Base-by-base conservation (phyloP, 108 stramenopile genomes). In the Pelagomonas calceolata region DNA sequence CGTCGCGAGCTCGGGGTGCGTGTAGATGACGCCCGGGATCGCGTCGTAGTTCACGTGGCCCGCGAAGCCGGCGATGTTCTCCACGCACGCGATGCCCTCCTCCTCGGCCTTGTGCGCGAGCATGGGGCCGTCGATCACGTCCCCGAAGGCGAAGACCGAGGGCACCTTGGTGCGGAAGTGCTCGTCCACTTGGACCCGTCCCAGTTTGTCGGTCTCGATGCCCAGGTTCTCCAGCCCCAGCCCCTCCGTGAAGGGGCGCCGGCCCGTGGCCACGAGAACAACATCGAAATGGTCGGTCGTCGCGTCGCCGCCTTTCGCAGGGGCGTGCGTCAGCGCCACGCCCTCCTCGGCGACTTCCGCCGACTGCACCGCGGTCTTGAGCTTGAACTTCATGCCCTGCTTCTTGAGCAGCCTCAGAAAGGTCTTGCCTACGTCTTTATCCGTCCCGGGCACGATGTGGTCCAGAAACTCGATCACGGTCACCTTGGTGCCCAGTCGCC, bases 51-150 rank as follows among this genome's bases (percentile, higher is more conserved):
- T 98, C 72, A 99, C 98, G 80, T 99, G 98, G 64, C 98, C 98
- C 17, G 95, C 95, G 70, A 80, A 91, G 69, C 98, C 98, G 43
- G 96, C 95, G 75, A 99, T 94, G 45, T 78, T 92, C 82, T 99
- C 98, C 21, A 95, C 92, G 67, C 88, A 89, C 21, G 96, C 98
- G 77, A 97, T 94, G 36, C 96, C 95, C 78, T 99, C 98, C 78
- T 99, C 96, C 83, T 99, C 98, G 31, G 98, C 98, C 87, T 99
- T 99, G 91, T 99, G 98, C 12, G 98, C 98, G 65, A 99, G 82
- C 98, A 99, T 99, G 68, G 98, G 96, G n/a, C 98, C 98, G 74
- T 94, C 91, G 74, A 99, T 95, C 71, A 89, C 91, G 79, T 97
- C 96, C 66, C 95, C 98, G 80, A 97, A 95, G 66, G 98, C 98